Conservation (phyloP, 140 eudicot genomes). For the Stevia rebaudiana region DNA sequence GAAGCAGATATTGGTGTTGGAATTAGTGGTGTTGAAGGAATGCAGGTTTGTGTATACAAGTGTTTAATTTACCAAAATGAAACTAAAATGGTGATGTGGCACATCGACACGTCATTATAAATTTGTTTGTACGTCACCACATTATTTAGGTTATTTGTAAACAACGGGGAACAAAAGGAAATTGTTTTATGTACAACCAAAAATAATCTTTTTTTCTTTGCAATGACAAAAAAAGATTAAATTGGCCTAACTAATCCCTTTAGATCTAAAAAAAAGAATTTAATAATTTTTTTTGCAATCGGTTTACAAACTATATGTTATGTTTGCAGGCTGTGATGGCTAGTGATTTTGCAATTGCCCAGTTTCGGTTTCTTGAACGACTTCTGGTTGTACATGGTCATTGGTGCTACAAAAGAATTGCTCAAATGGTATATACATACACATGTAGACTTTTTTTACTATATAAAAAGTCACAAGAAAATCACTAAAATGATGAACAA, state of each 20-base stretch:
- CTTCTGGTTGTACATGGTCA: conserved; percentile 96
- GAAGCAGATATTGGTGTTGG: conserved; percentile 99
- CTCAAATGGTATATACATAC: conserved; percentile 69
- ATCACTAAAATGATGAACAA: neutral
- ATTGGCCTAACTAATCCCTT: neutral
- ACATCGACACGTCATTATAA: neutral
- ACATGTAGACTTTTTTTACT: neutral
- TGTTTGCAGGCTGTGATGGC: conserved; percentile 94
- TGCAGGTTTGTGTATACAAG: conserved; percentile 62
- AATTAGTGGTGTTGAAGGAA: conserved; percentile 97
- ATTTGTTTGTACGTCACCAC: neutral
- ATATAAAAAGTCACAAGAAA: neutral
- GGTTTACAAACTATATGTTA: conserved; percentile 27
- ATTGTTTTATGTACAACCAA: neutral
- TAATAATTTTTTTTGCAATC: neutral
- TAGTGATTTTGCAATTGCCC: conserved; percentile 94
- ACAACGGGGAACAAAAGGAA: neutral
- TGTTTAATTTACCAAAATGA: neutral
- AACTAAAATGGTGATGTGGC: neutral
- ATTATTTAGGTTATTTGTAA: neutral
- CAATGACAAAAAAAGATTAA: neutral
- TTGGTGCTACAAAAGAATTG: conserved; percentile 98
- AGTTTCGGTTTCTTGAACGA: conserved; percentile 90
- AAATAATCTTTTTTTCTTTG: neutral
- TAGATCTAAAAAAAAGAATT: no score